Base-by-base conservation (phyloP, 257 asterid genomes). In the Asclepias syriaca region DNA sequence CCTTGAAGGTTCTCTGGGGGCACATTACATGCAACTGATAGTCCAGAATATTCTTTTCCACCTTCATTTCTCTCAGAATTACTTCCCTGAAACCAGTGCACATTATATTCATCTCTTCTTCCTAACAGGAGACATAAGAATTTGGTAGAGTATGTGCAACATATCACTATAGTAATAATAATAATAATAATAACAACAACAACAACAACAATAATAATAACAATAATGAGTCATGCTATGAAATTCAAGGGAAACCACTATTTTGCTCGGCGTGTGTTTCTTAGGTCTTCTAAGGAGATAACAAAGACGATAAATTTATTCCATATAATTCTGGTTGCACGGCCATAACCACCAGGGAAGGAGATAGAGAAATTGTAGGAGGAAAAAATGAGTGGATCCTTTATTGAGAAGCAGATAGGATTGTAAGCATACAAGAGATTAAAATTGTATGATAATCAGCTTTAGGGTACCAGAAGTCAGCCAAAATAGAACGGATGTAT, bases 51-150 rank as follows among this genome's bases (percentile, higher is more conserved):
- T 51, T 67, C 77, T 7, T 72, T 58, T 64, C 45, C 56, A 61
- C 66, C 63, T 60, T 68, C 29, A 78, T 58, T 74, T 29, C 64
- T 53, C 73, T 59, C 78, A n/a, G 56, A 48, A 68, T 76, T 74
- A 72, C 71, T 75, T 73, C 67, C 90, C 96, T 87, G 79, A 70
- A 72, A 51, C 29, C 67, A 71, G 27, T 40, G 21, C 56, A 12
- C 12, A 68, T 4, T 43, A n/a, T 37, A 39, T 63, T 45, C 45
- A 70, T 29, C 56, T 14, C 48, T 11, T 11, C 70, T 13, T 51
- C 27, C 29, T 71, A 54, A 60, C 14, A 8, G 22, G 34, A 71
- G 11, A 65, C 24, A 19, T 32, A 46, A 22, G 21, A n/a, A 39
- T 14, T 12, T 2, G 6, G 6, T 32, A 32, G 39, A 37, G 45